Conservation (phyloP, 768 basidiomycete genomes). For the Pleurotus djamor region DNA sequence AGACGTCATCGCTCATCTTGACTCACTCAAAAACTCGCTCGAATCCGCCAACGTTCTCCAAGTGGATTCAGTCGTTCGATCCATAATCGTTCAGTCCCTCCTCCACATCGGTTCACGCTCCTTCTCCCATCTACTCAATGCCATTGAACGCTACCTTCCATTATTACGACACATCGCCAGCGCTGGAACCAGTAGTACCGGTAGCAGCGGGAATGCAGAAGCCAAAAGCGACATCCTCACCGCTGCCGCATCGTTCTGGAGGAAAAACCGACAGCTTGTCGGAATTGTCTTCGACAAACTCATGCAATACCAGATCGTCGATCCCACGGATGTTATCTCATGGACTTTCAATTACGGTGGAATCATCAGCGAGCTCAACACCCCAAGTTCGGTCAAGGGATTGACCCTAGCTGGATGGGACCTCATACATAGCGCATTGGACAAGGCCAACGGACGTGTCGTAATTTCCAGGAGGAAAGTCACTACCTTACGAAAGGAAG, state of each 20-base stretch:
- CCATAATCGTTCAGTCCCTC: conserved; percentile 84
- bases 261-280: conserved; percentile 80
- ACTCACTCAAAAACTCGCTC: conserved; percentile 63
- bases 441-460: conserved; percentile 90
- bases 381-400: conserved; percentile 35
- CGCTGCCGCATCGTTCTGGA: conserved; percentile 80
- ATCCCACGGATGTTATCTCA: conserved; percentile 85
- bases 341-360: conserved; percentile 73
- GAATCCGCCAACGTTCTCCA: conserved; percentile 58
- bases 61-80: conserved; percentile 65
- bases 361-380: conserved; percentile 32
- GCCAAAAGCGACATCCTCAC: conserved; percentile 72
- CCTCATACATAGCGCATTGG: conserved; percentile 74
- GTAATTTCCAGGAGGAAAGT: conserved; percentile 75
- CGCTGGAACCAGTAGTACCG: conserved; percentile 33
- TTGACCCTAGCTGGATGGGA: conserved; percentile 82
- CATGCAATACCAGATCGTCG: conserved; percentile 97
- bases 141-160: conserved; percentile 90
- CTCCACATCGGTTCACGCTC: conserved; percentile 92
- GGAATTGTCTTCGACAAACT: conserved; percentile 95
- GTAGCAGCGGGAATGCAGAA: conserved; percentile 41
- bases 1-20: conserved; percentile 75
- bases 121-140: conserved; percentile 97
- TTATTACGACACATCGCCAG: conserved; percentile 67
- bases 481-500: conserved; percentile 76